phyloP scores from a whole-genome alignment of 345 rosid genomes.

The Jatropha curcas region DNA sequence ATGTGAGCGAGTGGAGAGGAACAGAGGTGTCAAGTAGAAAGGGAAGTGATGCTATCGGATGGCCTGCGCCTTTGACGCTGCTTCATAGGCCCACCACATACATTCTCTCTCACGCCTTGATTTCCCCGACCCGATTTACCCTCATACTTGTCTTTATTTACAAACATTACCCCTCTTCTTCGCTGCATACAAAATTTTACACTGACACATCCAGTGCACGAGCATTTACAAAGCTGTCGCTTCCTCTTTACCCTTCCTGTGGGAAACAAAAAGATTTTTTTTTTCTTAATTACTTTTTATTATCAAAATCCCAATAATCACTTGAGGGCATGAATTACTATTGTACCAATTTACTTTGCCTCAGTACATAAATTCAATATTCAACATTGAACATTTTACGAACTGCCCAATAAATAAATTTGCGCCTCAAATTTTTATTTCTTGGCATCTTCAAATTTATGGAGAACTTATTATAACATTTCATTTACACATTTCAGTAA shows the following conservation, averaged over 20 bases:
- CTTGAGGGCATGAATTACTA: too few species aligned
- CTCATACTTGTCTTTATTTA: constrained; percentile 11
- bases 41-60: constrained; percentile 11
- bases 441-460: too few species aligned
- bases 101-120: constrained; percentile 16
- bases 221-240: constrained; percentile 15
- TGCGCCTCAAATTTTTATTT: too few species aligned
- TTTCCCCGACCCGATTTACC: constrained; percentile 9
- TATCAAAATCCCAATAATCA: too few species aligned
- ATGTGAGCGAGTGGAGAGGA: neutral
- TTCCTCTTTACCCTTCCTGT: neutral
- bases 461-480: too few species aligned
- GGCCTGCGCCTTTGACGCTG: constrained; percentile 21
- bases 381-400: too few species aligned
- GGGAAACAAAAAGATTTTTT: neutral
- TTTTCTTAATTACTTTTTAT: too few species aligned
- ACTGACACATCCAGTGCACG: constrained; percentile 6
- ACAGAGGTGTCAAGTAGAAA: neutral
- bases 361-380: too few species aligned
- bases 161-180: neutral
- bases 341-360: too few species aligned
- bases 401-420: too few species aligned
- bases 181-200: neutral
- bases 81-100: constrained; percentile 15
- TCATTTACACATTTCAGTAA: too few species aligned